phyloP scores from a whole-genome alignment of 192 early-diverging fungal genomes.

The Umbelopsis sp. region DNA sequence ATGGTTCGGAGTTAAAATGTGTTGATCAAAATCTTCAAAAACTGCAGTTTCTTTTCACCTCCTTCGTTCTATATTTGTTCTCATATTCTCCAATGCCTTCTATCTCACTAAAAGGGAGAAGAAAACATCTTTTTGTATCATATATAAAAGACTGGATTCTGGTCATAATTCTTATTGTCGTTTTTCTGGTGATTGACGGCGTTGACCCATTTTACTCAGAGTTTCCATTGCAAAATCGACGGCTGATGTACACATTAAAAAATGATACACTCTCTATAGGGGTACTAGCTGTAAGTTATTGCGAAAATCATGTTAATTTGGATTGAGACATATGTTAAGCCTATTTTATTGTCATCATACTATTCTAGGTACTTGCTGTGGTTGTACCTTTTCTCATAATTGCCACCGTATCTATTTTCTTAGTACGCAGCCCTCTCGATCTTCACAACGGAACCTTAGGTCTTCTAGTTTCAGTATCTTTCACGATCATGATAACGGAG shows the following conservation, averaged over 20 bases:
- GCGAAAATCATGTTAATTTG: background rate
- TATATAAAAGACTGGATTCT: background rate
- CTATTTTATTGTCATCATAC: background rate
- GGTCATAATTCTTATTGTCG: constrained; percentile 7
- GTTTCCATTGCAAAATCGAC: background rate
- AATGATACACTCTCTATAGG: background rate
- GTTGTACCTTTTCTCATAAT: constrained; percentile 40
- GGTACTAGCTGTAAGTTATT: background rate
- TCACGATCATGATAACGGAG: constrained; percentile 50
- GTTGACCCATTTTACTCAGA: constrained; percentile 2
- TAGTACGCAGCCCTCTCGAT: constrained; percentile 38
- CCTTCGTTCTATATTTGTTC: background rate
- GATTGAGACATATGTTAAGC: background rate
- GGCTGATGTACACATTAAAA: background rate
- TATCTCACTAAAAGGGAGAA: background rate
- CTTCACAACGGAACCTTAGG: constrained; percentile 47
- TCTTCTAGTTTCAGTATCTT: constrained; percentile 42
- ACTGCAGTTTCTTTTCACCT: background rate
- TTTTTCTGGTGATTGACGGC: background rate
- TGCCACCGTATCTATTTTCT: constrained; percentile 20
- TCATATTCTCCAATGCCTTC: background rate
- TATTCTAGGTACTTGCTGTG: constrained; percentile 34
- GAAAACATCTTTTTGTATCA: constrained; percentile 11
- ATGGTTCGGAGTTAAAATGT: background rate
- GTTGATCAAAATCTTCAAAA: background rate